Percentiles rank a stretch among this genome's conserved stretches.
These are phyloP conservation scores for Rhizophagus sp. DNA, from an alignment of 192 early-diverging fungal genomes.

Conservation along the genomic window DNA sequence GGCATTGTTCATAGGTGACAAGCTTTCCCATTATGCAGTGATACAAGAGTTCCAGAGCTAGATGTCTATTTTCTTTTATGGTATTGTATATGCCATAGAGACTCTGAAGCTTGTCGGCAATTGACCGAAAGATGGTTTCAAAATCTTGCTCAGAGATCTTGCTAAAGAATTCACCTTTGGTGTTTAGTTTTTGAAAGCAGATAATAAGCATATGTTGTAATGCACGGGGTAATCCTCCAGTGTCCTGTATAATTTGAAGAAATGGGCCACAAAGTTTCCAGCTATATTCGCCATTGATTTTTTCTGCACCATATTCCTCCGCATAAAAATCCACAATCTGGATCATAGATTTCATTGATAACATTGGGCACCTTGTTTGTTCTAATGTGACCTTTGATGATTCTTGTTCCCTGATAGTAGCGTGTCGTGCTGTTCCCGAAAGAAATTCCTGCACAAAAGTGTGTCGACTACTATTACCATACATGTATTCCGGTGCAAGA, in stretches of 20 bases:
- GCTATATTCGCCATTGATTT: conserved; percentile 3
- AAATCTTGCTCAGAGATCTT: background rate
- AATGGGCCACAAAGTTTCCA: conserved; percentile 26
- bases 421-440: conserved; percentile 18
- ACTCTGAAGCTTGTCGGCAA: no score
- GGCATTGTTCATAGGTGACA: background rate
- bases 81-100: background rate
- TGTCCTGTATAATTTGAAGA: conserved; percentile 27
- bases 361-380: conserved; percentile 10
- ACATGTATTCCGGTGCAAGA: background rate
- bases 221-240: conserved; percentile 32
- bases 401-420: conserved; percentile 15
- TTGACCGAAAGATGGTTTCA: no score
- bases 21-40: background rate
- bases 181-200: conserved; percentile 15
- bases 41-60: background rate
- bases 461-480: no score
- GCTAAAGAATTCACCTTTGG: background rate
- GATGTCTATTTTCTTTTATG: background rate
- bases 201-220: conserved; percentile 1
- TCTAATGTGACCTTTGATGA: conserved; percentile 16
- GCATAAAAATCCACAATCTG: conserved; percentile 21
- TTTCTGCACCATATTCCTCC: conserved; percentile 11
- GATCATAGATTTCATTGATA: conserved; percentile 23
- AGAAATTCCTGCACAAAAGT: background rate